Evolutionary conservation across 2,329 filamentous ascomycete species (phyloP), one percentile per base, ranked within the genome.

Genomic region (Arthrocladium fulminans): DNA sequence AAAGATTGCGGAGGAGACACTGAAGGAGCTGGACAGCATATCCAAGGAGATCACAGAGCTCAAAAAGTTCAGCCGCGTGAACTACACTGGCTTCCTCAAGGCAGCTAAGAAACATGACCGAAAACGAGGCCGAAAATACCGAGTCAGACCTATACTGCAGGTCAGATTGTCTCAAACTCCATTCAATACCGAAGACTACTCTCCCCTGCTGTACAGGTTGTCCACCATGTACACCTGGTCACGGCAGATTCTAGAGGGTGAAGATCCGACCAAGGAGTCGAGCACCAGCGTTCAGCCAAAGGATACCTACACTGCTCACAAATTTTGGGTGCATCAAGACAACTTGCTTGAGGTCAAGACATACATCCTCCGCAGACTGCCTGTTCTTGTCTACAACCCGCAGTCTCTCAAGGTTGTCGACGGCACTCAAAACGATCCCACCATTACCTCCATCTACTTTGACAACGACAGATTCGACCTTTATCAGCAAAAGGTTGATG

Each of bases 21-120:
- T 92, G 61, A 67, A 73, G 41, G 88, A 96, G 70, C 77, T 97
- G 48, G 90, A 97, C 66, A 69, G 71, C 47, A 92, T 97, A 67
- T 92, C 86, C 27, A 86, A 87, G 64, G 88, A 96, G 67, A 83
- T 94, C 61, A 90, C 84, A 65, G 86, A 94, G 72, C 77, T 98
- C 58, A 92, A 95, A 69, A 92, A 87, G 66, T 98, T 92, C 70
- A 92, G 88, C 67, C 86, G 84, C 55, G 83, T 96, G 71, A 98
- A 98, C 71, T 98, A 96, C 68, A 95, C 92, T 4, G 92, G 88
- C 41, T 95, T 97, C 68, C 77, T 96, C 63, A 98, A 98, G 75
- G 94, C 94, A 41, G 88, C 88, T 49, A 98, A 98, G 80, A 98
- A 98, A 72, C 92, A 98, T 69, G 92, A 98, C 68, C 86, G 92